Conservation (phyloP, 495 filamentous ascomycete species). For the Hypomontagnella monticulosa region DNA sequence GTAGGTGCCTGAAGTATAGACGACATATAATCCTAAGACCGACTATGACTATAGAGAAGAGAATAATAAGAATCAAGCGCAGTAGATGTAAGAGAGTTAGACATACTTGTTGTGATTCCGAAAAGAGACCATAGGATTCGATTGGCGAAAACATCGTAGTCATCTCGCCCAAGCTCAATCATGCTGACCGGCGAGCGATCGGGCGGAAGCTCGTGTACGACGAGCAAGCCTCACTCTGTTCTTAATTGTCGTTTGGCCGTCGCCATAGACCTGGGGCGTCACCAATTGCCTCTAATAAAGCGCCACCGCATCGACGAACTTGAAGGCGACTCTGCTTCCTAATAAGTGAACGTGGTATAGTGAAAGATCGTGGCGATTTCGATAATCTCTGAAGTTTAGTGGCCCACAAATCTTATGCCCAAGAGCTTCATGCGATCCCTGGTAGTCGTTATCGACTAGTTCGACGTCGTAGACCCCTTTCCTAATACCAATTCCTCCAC, state of each 20-base stretch:
- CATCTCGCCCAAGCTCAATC: conserved; percentile 31
- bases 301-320: background rate
- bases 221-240: background rate
- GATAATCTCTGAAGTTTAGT: conserved; percentile 16
- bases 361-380: conserved; percentile 3
- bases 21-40: conserved; percentile 37
- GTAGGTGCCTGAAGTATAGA: conserved; percentile 12
- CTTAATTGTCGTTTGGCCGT: background rate
- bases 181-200: conserved; percentile 6
- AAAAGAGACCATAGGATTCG: conserved; percentile 32
- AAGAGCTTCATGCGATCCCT: conserved; percentile 19
- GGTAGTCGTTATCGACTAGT: conserved; percentile 10
- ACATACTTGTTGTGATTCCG: conserved; percentile 30
- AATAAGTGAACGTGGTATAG: conserved; percentile 10
- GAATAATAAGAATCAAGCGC: conserved; percentile 15
- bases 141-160: conserved; percentile 36
- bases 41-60: conserved; percentile 34
- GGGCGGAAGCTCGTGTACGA: background rate
- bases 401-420: conserved; percentile 11
- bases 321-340: background rate
- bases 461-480: conserved; percentile 17
- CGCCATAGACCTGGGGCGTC: conserved; percentile 1
- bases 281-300: conserved; percentile 3
- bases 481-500: conserved; percentile 1
- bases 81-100: background rate